Evolutionary conservation across 441 rosid genomes (phyloP).

Genomic region (Gossypium lobatum): DNA sequence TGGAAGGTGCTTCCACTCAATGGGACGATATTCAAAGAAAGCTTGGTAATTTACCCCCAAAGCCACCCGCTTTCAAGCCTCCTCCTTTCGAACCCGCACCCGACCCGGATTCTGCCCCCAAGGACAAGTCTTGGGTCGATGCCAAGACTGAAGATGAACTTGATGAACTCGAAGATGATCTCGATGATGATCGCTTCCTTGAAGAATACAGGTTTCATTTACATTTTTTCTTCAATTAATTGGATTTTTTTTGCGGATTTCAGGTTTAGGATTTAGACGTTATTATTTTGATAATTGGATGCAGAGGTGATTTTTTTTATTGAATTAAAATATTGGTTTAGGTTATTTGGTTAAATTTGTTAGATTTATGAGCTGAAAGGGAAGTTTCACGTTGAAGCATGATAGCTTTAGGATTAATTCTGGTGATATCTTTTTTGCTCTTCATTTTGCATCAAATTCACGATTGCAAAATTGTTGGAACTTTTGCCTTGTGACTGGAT

Average conservation of each 20-base stretch:
- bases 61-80: conserved; percentile 86
- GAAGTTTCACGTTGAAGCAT: not conserved
- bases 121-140: conserved; percentile 60
- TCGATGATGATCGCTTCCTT: conserved; percentile 90
- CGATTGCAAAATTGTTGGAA: not conserved
- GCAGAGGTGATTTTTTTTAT: not conserved
- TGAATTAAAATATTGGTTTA: not conserved
- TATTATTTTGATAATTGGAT: not conserved
- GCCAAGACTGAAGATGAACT: conserved; percentile 77
- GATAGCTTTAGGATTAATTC: too few species aligned
- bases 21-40: conserved; percentile 99
- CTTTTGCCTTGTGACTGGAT: not conserved
- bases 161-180: conserved; percentile 78
- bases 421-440: not conserved
- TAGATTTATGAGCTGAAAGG: not conserved
- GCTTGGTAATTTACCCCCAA: conserved; percentile 85
- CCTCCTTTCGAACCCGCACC: conserved; percentile 62
- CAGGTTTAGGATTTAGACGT: conserved; percentile 7
- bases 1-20: conserved; percentile 93
- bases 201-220: conserved; percentile 68
- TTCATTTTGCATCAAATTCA: not conserved
- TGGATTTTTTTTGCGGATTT: not conserved
- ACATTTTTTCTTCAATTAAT: not conserved
- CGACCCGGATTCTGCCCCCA: conserved; percentile 65
- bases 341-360: not conserved